A percentile compares a stretch with the other conserved stretches of the same genome.
phyloP scores from a whole-genome alignment of 139 green algal genomes.

The Choricystis sp. region DNA sequence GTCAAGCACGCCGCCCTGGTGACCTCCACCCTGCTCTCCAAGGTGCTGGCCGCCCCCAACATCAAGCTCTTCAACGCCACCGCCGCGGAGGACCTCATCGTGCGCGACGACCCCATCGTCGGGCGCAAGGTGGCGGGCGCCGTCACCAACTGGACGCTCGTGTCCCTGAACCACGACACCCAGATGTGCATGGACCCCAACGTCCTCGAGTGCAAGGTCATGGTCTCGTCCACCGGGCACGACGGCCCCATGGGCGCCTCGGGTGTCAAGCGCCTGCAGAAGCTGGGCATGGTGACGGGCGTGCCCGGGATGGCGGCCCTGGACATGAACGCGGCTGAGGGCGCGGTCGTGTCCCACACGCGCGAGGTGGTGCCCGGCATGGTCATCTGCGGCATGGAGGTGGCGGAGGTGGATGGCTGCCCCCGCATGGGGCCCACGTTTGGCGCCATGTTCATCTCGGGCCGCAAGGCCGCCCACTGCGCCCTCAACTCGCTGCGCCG shows the following conservation, averaged over 20 bases:
- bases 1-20: slow-evolving; percentile 87
- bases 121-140: slow-evolving; percentile 58
- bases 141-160: slow-evolving; percentile 97
- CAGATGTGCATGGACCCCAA: slow-evolving; percentile 96
- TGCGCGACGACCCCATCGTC: slow-evolving; percentile 22
- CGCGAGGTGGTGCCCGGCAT: slow-evolving; percentile 85
- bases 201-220: slow-evolving; percentile 72
- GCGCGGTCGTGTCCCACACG: slow-evolving; percentile 71
- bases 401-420: slow-evolving; percentile 47
- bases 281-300: slow-evolving; percentile 67
- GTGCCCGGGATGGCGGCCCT: slow-evolving; percentile 86
- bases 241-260: slow-evolving; percentile 88
- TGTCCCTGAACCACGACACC: slow-evolving; percentile 90
- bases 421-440: slow-evolving; percentile 93
- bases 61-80: slow-evolving; percentile 97
- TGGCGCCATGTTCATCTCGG: slow-evolving; percentile 86
- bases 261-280: slow-evolving; percentile 77
- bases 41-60: slow-evolving; percentile 79
- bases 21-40: slow-evolving; percentile 82
- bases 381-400: slow-evolving; percentile 92
- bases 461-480: slow-evolving; percentile 78
- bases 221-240: slow-evolving; percentile 82
- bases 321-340: slow-evolving; percentile 90
- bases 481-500: slow-evolving; percentile 53
- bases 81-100: slow-evolving; percentile 50